Evolutionary conservation across 2,329 filamentous ascomycete species (phyloP), one percentile per base, ranked within the genome.

Genomic region (Monosporascus sp.): DNA sequence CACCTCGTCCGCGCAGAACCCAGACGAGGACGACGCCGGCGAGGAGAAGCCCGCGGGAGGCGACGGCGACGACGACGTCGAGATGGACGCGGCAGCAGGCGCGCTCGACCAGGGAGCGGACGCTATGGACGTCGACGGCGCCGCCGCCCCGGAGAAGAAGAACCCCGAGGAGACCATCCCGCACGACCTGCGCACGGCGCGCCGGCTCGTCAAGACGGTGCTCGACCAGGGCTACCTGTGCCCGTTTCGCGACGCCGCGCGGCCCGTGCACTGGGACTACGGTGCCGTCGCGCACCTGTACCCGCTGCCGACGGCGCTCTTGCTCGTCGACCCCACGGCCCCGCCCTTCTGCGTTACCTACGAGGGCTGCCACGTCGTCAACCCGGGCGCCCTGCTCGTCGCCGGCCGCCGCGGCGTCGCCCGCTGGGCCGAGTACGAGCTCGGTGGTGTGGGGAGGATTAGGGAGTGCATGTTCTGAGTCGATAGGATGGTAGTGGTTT

Each of bases 341-440:
- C 86, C 89, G 16, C 80, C 91, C 0, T 99, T 96, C 65, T 88
- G 87, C 51, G 77, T 97, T 59, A 96, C 89, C 16, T 97, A 97
- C 66, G 93, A 96, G 70, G 93, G 92, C 0, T 97, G 94, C 66
- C 89, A 94, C 73, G 92, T 97, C 37, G 86, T 99, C 81, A 99
- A 99, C 68, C 92, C 94, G 0, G 91, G 91, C 6, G 79, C 81
- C 48, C 71, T 99, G 49, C 78, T 95, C 24, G 85, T 89, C 0
- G 75, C 82, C 0, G 87, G 86, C 0, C 79, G 85, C 51, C 81
- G 84, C 58, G 84, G 85, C 4, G 82, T 86, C 7, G 88, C 85
- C 6, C 80, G 86, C 57, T 97, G 94, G 93, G 79, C 93, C 1
- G 94, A 97, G 73, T 97, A 93, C 74, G 88, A 89, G 70, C 70